Evolutionary conservation across 2,329 filamentous ascomycete genomes (phyloP).

Genomic region (Chrysosporium queenslandicum): DNA sequence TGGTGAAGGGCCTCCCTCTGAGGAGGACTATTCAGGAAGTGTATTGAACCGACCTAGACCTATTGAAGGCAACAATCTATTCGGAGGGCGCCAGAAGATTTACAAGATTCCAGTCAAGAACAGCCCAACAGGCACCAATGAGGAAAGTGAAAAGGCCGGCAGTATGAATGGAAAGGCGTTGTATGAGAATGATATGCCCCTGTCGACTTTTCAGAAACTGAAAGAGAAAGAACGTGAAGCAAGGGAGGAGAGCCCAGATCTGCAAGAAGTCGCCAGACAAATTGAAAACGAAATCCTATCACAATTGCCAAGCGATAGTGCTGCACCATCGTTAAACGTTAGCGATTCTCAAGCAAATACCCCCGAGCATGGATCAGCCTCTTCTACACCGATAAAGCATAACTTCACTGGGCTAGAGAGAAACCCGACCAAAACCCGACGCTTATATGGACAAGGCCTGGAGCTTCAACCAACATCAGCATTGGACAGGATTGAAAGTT

Average conservation of each 20-base stretch:
- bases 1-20: slow-evolving; percentile 52
- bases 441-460: slow-evolving; percentile 74
- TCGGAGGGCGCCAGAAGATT: slow-evolving; percentile 91
- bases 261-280: not conserved
- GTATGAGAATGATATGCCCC: slow-evolving; percentile 77
- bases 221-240: slow-evolving; percentile 42
- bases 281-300: slow-evolving; percentile 47
- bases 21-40: slow-evolving; percentile 55
- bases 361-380: slow-evolving; percentile 20
- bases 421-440: slow-evolving; percentile 57
- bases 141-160: slow-evolving; percentile 23
- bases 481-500: slow-evolving; percentile 66
- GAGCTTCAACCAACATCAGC: slow-evolving; percentile 69
- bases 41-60: slow-evolving; percentile 75
- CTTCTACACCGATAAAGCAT: slow-evolving; percentile 22
- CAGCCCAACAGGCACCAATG: slow-evolving; percentile 27
- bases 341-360: slow-evolving; percentile 59
- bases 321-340: slow-evolving; percentile 82
- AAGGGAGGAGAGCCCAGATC: slow-evolving; percentile 22
- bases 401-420: slow-evolving; percentile 45
- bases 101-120: slow-evolving; percentile 64
- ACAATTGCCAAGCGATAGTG: slow-evolving; percentile 56
- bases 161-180: slow-evolving; percentile 57
- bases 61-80: slow-evolving; percentile 81
- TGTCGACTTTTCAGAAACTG: slow-evolving; percentile 67